Conservation (phyloP, 345 rosid species). For the Eucalyptus caleyi region DNA sequence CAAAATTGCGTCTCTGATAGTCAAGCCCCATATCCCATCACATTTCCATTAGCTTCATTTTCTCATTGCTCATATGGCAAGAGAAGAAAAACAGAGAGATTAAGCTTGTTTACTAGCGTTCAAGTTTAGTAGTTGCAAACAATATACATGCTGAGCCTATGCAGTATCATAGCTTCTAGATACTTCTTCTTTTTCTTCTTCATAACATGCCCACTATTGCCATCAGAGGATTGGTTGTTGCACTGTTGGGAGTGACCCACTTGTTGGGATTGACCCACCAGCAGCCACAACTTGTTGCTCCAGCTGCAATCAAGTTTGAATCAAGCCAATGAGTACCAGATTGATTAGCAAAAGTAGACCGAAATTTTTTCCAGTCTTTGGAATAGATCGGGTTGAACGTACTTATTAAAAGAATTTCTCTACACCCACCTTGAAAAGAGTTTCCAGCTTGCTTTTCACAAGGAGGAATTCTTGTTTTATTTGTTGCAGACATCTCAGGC, state of each 20-base stretch:
- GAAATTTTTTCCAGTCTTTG: neutral
- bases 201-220: neutral
- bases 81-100: neutral
- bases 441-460: conserved; percentile 72
- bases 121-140: neutral
- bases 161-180: neutral
- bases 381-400: neutral
- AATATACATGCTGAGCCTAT: neutral
- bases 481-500: conserved; percentile 76
- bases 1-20: neutral
- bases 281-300: conserved; percentile 88
- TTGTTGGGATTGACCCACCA: conserved; percentile 60
- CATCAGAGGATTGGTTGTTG: neutral
- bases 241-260: conserved; percentile 52
- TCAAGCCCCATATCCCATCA: neutral
- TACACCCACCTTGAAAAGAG: conserved; percentile 49
- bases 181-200: neutral
- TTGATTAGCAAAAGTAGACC: neutral
- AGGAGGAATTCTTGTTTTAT: conserved; percentile 69
- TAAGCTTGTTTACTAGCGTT: neutral
- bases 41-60: neutral
- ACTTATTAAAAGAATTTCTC: neutral
- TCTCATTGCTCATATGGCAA: neutral
- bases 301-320: conserved; percentile 27
- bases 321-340: neutral